Conservation (phyloP, 1,284 basidiomycete species). For the Trametes polyzona region DNA sequence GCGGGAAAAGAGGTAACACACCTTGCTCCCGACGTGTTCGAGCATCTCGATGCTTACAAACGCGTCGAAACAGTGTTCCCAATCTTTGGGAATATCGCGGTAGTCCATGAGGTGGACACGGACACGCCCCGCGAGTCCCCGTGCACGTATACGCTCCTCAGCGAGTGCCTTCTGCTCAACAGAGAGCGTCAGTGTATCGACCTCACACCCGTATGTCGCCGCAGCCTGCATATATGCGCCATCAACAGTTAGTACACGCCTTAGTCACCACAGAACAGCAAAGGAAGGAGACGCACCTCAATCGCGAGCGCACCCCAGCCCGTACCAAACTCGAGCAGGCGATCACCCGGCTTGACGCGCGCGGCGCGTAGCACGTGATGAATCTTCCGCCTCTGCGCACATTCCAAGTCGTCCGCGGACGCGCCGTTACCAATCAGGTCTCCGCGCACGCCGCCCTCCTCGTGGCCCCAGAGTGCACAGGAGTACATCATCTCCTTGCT, state of each 20-base stretch:
- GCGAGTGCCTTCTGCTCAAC: slow-evolving; percentile 86
- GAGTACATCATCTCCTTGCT: slow-evolving; percentile 94
- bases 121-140: slow-evolving; percentile 73
- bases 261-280: not conserved
- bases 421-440: slow-evolving; percentile 43
- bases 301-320: slow-evolving; percentile 93
- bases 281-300: slow-evolving; percentile 55
- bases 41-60: slow-evolving; percentile 93
- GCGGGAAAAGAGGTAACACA: slow-evolving; percentile 18
- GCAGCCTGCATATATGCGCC: slow-evolving; percentile 38
- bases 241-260: slow-evolving; percentile 3
- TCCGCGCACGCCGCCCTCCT: slow-evolving; percentile 73
- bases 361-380: slow-evolving; percentile 78
- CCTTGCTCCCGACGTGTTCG: slow-evolving; percentile 78
- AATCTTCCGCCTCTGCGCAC: slow-evolving; percentile 83
- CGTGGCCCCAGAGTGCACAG: slow-evolving; percentile 78
- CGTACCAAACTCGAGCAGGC: slow-evolving; percentile 89
- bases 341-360: slow-evolving; percentile 75
- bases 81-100: slow-evolving; percentile 75
- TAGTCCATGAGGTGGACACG: slow-evolving; percentile 90
- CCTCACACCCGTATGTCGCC: slow-evolving; percentile 72
- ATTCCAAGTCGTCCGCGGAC: slow-evolving; percentile 70
- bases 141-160: slow-evolving; percentile 76
- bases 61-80: slow-evolving; percentile 82
- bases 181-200: slow-evolving; percentile 88